These are phyloP conservation scores for Metschnikowia drakensbergensis DNA, from an alignment of 805 yeast genomes.

Conservation along the genomic window DNA sequence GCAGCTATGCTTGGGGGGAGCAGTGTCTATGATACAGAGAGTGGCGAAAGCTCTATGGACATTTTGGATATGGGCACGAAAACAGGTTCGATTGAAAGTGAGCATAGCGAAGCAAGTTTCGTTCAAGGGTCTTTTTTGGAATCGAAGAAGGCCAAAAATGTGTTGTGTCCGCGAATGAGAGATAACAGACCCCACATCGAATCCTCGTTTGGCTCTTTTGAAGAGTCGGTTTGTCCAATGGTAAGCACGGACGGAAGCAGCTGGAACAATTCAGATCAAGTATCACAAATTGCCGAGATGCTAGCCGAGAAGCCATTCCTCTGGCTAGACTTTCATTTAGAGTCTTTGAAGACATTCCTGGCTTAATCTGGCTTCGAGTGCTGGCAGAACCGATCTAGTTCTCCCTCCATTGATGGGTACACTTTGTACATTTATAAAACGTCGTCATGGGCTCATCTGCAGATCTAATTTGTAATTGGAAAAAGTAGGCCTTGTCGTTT, in stretches of 20 bases:
- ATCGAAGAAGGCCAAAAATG: not conserved
- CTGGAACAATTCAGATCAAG: not conserved
- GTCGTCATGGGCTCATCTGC: constrained; percentile 99
- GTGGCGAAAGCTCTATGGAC: constrained; percentile 2
- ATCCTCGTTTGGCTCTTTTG: constrained; percentile 16
- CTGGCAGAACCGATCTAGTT: constrained; percentile 42
- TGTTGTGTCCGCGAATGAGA: not conserved
- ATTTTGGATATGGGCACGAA: not conserved
- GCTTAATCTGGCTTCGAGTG: not conserved
- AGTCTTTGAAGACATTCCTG: not conserved
- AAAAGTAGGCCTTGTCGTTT: constrained; percentile 88
- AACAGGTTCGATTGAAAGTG: not conserved
- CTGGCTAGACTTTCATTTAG: not conserved
- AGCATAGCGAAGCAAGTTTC: not conserved
- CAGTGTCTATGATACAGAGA: constrained; percentile 11
- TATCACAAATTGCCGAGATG: not conserved
- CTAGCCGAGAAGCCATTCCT: constrained; percentile 1
- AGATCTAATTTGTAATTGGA: constrained; percentile 92
- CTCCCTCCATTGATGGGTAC: constrained; percentile 96
- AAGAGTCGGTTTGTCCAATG: constrained; percentile 7
- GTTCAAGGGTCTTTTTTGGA: not conserved
- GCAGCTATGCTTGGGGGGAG: constrained; percentile 15
- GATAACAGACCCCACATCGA: constrained; percentile 3
- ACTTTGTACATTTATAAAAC: constrained; percentile 89
- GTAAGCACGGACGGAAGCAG: not conserved